Percentiles rank a stretch among this genome's conserved stretches.
Conservation (phyloP, 306 rosid species). For the Pueraria montana region DNA sequence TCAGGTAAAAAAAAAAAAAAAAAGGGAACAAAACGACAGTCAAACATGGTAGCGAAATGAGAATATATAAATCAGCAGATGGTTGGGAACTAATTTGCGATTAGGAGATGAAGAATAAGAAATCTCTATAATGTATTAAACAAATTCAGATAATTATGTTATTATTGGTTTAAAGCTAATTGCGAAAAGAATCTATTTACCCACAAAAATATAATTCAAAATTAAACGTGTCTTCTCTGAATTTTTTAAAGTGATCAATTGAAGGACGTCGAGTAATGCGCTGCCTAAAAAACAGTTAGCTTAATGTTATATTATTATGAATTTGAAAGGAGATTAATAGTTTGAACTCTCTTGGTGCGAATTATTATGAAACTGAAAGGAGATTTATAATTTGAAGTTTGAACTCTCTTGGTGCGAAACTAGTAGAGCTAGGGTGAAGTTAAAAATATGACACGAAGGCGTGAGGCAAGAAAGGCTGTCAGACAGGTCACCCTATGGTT, state of each 20-base stretch:
- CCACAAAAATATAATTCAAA: background rate
- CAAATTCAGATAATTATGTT: background rate
- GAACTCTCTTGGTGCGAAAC: background rate
- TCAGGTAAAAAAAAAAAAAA: no score
- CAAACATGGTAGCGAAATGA: background rate
- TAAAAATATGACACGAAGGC: background rate
- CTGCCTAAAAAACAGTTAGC: background rate
- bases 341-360: background rate
- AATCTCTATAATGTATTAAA: background rate
- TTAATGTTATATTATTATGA: background rate
- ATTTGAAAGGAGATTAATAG: background rate
- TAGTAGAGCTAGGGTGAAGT: background rate
- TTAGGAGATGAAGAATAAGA: background rate
- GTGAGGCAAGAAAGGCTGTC: constrained; percentile 17
- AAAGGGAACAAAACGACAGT: background rate
- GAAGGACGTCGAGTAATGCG: no score
- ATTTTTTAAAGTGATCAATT: no score
- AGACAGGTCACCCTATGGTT: constrained; percentile 2
- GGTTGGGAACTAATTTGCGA: background rate
- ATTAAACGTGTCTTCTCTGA: no score
- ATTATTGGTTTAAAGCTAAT: background rate
- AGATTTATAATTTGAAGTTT: background rate
- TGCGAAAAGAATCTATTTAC: background rate
- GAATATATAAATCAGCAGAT: background rate
- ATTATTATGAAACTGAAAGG: background rate